Base-by-base conservation (phyloP, 2,329 filamentous ascomycete genomes). In the Emergomyces pasteurianus region DNA sequence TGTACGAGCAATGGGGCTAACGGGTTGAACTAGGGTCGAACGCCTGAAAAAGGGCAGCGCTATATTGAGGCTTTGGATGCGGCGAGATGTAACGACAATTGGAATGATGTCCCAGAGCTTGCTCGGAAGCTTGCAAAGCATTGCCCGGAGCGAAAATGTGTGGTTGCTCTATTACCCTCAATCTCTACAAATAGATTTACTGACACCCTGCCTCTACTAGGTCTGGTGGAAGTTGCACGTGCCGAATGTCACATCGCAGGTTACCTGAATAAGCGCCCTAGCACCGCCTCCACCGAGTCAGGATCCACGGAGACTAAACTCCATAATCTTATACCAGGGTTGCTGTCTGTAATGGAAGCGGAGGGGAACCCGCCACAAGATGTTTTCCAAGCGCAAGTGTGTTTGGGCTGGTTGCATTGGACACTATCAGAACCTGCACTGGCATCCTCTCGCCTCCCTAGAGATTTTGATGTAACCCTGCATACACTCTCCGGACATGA, bases 41-140 rank as follows among this genome's bases (percentile, higher is more conserved):
- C 38, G 49, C 80, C 84, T 76, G 80, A 83, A 66, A 99, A 99
- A 79, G 92, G 86, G 64, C 82, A 82, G 67, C 84, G 86, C 72
- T 97, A 97, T 75, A 82, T 96, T 67, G 81, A 83, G 72, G 84
- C 86, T 75, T 84, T 99, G 70, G 90, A 97, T 73, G 83, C 86
- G 67, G 91, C 90, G 66, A 88, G 94, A 70, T 95, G 90, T 75
- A 86, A 92, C 69, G 91, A 88, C 58, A 86, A 86, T 73, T 99
- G 94, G 94, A 81, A 85, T 66, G 85, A 89, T 36, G 83, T 97
- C 36, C 89, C 90, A 31, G 92, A 97, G 77, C 82, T 95, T 65
- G 86, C 94, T 69, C 86, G 92, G 73, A 99, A 99, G 77, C 83
- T 97, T 70, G 88, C 88, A 70, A 97, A 99, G 75, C 92, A 99